These are phyloP conservation scores for Albifimbria verrucaria DNA, from an alignment of 2,329 filamentous ascomycete species.

Conservation along the genomic window DNA sequence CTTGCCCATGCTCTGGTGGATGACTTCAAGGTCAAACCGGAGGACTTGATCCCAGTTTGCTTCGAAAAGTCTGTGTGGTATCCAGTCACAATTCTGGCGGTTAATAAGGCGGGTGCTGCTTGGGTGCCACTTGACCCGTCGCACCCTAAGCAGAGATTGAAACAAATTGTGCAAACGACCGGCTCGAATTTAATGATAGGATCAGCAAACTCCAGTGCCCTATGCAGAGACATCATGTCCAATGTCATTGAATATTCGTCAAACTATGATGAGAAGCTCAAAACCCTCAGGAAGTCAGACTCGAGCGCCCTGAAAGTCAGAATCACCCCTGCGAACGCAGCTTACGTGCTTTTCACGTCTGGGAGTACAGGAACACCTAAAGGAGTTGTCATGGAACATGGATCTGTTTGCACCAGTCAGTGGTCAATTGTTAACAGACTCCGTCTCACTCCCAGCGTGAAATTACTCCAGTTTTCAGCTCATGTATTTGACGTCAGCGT, in stretches of 20 bases:
- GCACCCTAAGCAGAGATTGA: conserved; percentile 3
- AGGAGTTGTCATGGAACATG: conserved; percentile 13
- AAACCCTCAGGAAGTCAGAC: not conserved
- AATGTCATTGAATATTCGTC: not conserved
- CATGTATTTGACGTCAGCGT: conserved; percentile 10
- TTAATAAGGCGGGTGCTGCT: conserved; percentile 9
- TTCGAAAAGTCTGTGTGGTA: conserved; percentile 8
- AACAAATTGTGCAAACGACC: not conserved
- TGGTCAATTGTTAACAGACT: not conserved
- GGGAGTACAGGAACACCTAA: conserved; percentile 15
- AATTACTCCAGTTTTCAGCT: conserved; percentile 10
- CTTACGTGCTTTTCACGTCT: conserved; percentile 14
- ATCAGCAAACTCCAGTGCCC: not conserved
- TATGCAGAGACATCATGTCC: not conserved
- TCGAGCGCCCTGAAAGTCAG: too few species aligned
- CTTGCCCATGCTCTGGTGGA: too few species aligned
- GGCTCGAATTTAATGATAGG: not conserved
- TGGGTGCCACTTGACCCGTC: conserved; percentile 7
- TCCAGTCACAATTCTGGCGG: conserved; percentile 4
- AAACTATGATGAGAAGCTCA: not conserved
- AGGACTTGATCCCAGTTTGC: conserved; percentile 7
- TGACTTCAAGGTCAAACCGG: too few species aligned
- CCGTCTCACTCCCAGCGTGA: not conserved
- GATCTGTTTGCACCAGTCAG: conserved; percentile 3
- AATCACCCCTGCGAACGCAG: conserved; percentile 6